Base-by-base conservation (phyloP, 2,329 filamentous ascomycete genomes). In the Eutypa lata region DNA sequence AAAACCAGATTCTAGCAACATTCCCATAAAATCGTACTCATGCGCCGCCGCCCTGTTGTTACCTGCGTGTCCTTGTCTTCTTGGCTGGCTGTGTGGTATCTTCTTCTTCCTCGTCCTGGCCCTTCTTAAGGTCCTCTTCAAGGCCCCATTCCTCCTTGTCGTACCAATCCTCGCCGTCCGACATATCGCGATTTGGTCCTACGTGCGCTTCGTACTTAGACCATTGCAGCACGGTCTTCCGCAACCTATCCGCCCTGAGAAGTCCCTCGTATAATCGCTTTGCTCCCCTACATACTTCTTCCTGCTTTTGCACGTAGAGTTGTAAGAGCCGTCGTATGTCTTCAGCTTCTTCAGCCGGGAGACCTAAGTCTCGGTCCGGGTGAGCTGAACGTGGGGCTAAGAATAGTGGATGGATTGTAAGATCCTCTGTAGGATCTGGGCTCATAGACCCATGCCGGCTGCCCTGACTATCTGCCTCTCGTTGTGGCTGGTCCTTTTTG, bases 121-220 rank as follows among this genome's bases (percentile, higher is more conserved):
- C 90, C 73, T 94, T 94, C 68, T 90, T 87, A 7, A 93, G 72
- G 59, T 89, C 86, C 56, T 89, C 87, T 8, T 83, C 80, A 47
- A 94, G 69, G 0, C 82, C 83, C 89, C 89, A 93, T 71, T 90
- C 88, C 50, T 90, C 87, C 64, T 82, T 83, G 69, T 95, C 90
- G 65, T 91, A 92, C 88, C 89, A 95, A 67, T 95, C 90, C 74
- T 95, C 90, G 11, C 89, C 89, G 66, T 95, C 90, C 48, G 88
- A 91, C 86, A 94, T 86, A 68, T 92, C 89, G 48, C 85, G 70
- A 66, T 85, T 83, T 18, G 75, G 66, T 2, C 84, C 83, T 49
- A 76, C 78, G 63, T 93, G 90, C 21, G 81, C 89, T 71, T 93
- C 90, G 1, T 90, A 87, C 67, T 91, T 90, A 59, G 86, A 81